A percentile compares a stretch with the other conserved stretches of the same genome.
These are phyloP conservation scores for Kwoniella pini DNA, from an alignment of 768 basidiomycete genomes.

Conservation along the genomic window DNA sequence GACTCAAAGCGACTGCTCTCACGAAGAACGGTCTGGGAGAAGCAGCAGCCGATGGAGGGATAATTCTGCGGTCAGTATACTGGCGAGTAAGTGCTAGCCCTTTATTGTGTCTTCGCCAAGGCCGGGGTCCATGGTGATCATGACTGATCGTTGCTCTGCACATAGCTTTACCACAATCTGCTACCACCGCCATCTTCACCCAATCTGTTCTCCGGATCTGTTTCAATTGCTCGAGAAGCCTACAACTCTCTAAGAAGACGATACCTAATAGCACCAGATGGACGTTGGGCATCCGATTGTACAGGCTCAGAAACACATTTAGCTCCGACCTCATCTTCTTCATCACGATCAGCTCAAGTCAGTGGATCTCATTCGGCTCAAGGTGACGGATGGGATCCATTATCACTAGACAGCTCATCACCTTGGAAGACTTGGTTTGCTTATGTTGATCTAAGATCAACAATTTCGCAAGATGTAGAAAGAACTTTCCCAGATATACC, in stretches of 20 bases:
- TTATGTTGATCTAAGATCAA: conserved; percentile 81
- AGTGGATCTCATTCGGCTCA: no score
- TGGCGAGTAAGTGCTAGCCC: conserved; percentile 51
- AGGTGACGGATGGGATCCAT: conserved; percentile 47
- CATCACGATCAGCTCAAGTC: not conserved
- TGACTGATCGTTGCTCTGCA: not conserved
- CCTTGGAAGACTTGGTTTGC: conserved; percentile 96
- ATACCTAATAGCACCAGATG: conserved; percentile 52
- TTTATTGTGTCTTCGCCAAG: no score
- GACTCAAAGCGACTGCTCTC: conserved; percentile 28
- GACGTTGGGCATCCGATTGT: conserved; percentile 53
- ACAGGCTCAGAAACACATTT: conserved; percentile 26
- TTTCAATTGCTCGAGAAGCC: conserved; percentile 23
- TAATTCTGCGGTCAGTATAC: conserved; percentile 46
- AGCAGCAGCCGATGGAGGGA: conserved; percentile 29
- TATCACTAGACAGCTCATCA: conserved; percentile 62
- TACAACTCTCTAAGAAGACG: conserved; percentile 40
- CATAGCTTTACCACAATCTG: conserved; percentile 41
- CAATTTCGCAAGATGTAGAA: conserved; percentile 90
- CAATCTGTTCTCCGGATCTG: conserved; percentile 30
- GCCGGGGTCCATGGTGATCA: no score
- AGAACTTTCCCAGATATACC: conserved; percentile 97
- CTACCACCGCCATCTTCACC: conserved; percentile 42
- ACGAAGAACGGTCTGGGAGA: conserved; percentile 37
- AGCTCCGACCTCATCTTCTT: conserved; percentile 2